These are phyloP conservation scores for Yamadazyma laniorum DNA, from an alignment of 805 yeast species.

Conservation along the genomic window DNA sequence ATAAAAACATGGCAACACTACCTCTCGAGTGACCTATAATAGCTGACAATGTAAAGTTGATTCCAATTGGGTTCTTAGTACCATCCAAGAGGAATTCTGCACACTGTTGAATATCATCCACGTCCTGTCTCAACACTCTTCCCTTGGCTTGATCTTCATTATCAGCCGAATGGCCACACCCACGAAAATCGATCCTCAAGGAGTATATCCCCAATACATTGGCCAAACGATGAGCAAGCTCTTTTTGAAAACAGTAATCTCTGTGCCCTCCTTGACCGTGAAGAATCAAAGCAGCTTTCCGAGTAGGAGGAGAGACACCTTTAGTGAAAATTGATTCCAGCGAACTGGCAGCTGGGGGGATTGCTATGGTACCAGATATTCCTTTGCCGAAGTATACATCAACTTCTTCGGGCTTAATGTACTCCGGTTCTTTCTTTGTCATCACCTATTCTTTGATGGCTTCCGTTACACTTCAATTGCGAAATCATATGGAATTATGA, in stretches of 20 bases:
- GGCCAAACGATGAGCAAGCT: constrained; percentile 60
- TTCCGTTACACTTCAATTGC: no score
- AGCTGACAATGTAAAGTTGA: constrained; percentile 48
- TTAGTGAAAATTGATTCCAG: constrained; percentile 21
- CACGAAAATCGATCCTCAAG: constrained; percentile 80
- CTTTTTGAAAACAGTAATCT: constrained; percentile 69
- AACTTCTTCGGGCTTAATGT: constrained; percentile 33
- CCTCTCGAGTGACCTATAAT: constrained; percentile 84
- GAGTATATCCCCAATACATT: constrained; percentile 58
- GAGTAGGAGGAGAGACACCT: constrained; percentile 37
- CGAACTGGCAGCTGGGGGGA: constrained; percentile 30
- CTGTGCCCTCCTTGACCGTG: constrained; percentile 90
- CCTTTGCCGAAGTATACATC: constrained; percentile 36
- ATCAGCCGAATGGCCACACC: constrained; percentile 75
- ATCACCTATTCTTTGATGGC: no score
- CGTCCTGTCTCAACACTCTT: constrained; percentile 60
- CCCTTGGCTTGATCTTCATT: constrained; percentile 42
- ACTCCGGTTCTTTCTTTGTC: neutral
- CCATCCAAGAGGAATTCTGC: constrained; percentile 31
- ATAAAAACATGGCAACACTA: constrained; percentile 67
- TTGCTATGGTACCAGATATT: constrained; percentile 36
- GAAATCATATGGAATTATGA: no score
- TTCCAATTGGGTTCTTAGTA: constrained; percentile 34
- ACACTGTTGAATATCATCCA: constrained; percentile 57
- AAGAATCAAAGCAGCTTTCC: constrained; percentile 56